Evolutionary conservation across 176 grass and related monocot species (phyloP).

Genomic region (Hyparrhenia diplandra): DNA sequence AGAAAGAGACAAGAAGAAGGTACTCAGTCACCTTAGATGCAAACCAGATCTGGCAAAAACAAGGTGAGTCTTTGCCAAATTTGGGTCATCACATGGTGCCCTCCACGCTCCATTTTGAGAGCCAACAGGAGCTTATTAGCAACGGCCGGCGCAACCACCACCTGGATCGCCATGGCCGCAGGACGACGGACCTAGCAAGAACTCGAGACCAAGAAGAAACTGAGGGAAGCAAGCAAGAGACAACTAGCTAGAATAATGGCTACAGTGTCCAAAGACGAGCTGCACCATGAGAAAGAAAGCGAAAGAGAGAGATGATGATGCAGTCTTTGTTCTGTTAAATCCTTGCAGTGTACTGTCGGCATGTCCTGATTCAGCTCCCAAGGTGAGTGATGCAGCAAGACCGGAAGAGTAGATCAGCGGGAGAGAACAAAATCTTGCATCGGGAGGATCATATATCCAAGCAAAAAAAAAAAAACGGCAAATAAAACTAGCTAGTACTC

Average conservation of each 20-base stretch:
- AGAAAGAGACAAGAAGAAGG: background rate
- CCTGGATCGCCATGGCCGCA: background rate
- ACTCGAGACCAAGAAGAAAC: background rate
- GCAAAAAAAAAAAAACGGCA: background rate
- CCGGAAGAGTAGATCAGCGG: background rate
- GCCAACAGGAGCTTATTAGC: conserved; percentile 2
- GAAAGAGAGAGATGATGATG: background rate
- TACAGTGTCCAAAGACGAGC: conserved; percentile 1
- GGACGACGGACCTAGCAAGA: too few relatives aligned
- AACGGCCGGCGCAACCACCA: background rate
- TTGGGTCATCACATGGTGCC: conserved; percentile 23
- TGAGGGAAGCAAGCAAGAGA: background rate
- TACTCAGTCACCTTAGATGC: background rate
- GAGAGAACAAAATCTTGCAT: background rate
- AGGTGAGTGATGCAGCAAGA: background rate
- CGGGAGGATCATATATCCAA: background rate
- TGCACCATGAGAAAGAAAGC: background rate
- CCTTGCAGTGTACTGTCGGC: conserved; percentile 25
- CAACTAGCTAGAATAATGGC: background rate
- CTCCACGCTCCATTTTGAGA: conserved; percentile 21
- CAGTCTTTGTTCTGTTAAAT: conserved; percentile 27
- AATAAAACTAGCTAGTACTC: conserved; percentile 5
- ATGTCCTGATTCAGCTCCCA: conserved; percentile 25
- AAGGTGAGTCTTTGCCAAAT: conserved; percentile 26
- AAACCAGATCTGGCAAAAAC: conserved; percentile 28